Conservation (phyloP, 768 basidiomycete species). For the Lactarius indigo region DNA sequence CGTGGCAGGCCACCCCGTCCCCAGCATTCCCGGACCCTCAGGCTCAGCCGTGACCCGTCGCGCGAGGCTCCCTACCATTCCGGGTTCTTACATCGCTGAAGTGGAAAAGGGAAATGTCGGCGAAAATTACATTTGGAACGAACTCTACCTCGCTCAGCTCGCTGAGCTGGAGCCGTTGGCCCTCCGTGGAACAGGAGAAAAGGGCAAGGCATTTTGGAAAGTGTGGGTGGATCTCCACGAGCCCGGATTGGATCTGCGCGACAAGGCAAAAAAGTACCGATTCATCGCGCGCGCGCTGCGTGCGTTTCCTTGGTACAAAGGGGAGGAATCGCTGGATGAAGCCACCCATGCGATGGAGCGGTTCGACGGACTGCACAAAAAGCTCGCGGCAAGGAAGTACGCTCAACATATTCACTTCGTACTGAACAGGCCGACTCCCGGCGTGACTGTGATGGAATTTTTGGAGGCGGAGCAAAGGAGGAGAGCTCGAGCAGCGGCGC, state of each 20-base stretch:
- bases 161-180: not conserved
- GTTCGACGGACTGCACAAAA: not conserved
- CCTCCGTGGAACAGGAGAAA: not conserved
- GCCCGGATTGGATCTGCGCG: not conserved
- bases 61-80: not conserved
- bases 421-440: not conserved
- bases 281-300: not conserved
- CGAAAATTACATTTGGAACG: not conserved
- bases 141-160: not conserved
- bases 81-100: not conserved
- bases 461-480: not conserved
- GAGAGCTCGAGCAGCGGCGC: not conserved
- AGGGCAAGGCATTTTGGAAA: not conserved
- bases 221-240: slow-evolving; percentile 1
- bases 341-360: not conserved
- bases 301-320: slow-evolving; percentile 2
- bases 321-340: not conserved
- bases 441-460: not conserved
- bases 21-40: not conserved
- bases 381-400: not conserved
- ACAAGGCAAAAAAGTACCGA: not conserved
- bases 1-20: not conserved
- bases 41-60: not conserved
- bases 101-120: not conserved
- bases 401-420: not conserved